Percentiles rank a stretch among this genome's conserved stretches.
Evolutionary conservation across 2,329 filamentous ascomycete species (phyloP).

Genomic region (Fusarium neocosmosporiellum): DNA sequence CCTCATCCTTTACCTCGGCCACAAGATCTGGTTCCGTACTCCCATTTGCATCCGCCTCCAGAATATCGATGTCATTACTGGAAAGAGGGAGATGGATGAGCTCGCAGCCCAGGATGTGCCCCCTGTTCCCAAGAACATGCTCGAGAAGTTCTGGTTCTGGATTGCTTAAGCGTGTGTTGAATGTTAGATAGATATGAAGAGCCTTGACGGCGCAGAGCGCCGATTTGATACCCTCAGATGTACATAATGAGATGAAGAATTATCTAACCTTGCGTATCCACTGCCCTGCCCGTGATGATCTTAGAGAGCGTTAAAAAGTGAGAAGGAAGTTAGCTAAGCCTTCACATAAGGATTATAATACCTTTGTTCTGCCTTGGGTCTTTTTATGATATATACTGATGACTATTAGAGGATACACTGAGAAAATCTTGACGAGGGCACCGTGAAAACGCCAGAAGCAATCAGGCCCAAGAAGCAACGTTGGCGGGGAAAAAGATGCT

Average conservation of each 20-base stretch:
- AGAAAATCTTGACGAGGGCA: neutral
- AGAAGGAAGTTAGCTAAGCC: neutral
- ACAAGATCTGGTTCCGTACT: slow-evolving; percentile 34
- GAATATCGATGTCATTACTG: slow-evolving; percentile 53
- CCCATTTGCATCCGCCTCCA: slow-evolving; percentile 15
- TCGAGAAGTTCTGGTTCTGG: slow-evolving; percentile 68
- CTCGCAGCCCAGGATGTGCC: slow-evolving; percentile 60
- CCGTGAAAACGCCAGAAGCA: neutral
- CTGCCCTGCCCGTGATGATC: neutral
- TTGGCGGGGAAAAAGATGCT: neutral
- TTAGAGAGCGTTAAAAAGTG: neutral
- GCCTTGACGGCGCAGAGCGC: neutral
- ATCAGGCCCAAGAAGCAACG: too few relatives aligned
- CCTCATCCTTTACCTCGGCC: slow-evolving; percentile 29
- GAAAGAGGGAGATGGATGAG: slow-evolving; percentile 72
- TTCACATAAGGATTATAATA: neutral
- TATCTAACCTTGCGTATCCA: neutral
- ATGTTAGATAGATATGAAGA: neutral
- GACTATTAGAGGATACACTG: neutral
- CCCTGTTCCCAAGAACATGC: slow-evolving; percentile 61
- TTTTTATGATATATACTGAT: neutral
- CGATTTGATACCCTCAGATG: slow-evolving; percentile 15
- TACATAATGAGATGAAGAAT: slow-evolving; percentile 2
- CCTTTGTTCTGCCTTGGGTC: neutral
- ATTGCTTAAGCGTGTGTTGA: slow-evolving; percentile 52